Conservation (phyloP, 176 grass and related monocot genomes). For the Triticum urartu region DNA sequence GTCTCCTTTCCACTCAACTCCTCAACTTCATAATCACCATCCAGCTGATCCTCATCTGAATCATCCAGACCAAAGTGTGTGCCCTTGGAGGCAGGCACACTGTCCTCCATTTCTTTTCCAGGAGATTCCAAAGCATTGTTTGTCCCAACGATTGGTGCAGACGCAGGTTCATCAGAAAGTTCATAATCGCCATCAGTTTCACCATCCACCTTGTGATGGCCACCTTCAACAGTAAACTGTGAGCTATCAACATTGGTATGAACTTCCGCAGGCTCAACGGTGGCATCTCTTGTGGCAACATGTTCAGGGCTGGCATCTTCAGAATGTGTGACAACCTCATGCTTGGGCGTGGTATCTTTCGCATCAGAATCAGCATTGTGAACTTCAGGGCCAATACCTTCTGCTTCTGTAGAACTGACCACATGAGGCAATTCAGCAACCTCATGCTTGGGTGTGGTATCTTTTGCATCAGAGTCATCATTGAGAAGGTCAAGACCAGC, state of each 20-base stretch:
- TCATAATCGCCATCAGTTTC: neutral
- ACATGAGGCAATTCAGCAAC: neutral
- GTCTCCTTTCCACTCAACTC: slow-evolving; percentile 33
- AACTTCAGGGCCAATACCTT: neutral
- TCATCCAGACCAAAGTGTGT: slow-evolving; percentile 25
- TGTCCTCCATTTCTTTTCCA: slow-evolving; percentile 22
- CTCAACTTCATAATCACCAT: slow-evolving; percentile 27
- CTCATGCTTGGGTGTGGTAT: neutral
- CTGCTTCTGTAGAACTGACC: neutral
- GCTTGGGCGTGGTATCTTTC: neutral
- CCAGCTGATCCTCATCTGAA: slow-evolving; percentile 36
- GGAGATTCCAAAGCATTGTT: neutral
- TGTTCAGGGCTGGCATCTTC: slow-evolving; percentile 16
- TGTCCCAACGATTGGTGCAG: neutral
- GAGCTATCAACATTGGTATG: neutral
- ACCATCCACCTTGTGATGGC: neutral
- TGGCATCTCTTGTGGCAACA: neutral
- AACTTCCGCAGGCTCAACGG: neutral
- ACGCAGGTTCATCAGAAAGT: slow-evolving; percentile 4
- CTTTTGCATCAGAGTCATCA: neutral
- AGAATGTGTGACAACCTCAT: neutral
- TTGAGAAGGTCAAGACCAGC: neutral
- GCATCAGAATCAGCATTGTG: neutral
- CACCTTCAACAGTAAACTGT: neutral
- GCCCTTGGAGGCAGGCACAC: slow-evolving; percentile 28